Conservation (phyloP, 2,329 filamentous ascomycete genomes). For the Hypoxylon sp. region DNA sequence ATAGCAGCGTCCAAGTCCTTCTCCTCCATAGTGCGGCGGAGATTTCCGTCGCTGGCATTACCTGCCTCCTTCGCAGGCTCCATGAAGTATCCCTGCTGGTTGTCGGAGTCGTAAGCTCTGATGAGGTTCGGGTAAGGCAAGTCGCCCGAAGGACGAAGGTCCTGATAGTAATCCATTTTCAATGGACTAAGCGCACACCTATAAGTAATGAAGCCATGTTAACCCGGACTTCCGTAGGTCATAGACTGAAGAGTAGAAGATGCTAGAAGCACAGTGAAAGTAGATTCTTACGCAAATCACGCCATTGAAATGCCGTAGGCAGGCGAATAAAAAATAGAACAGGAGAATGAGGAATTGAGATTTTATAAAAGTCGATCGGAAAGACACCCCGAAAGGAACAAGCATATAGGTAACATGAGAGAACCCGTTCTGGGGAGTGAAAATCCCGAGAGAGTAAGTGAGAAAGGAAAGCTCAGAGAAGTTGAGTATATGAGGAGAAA, state of each 20-base stretch:
- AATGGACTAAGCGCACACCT: background rate
- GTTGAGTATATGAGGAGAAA: background rate
- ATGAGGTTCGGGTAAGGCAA: slow-evolving; percentile 31
- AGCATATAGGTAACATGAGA: background rate
- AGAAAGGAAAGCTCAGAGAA: background rate
- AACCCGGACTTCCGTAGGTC: background rate
- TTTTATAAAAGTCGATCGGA: background rate
- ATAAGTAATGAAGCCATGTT: background rate
- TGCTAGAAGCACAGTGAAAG: background rate
- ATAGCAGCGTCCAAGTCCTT: background rate
- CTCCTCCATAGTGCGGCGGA: background rate
- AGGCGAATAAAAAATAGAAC: background rate
- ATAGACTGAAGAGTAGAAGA: background rate
- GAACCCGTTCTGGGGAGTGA: background rate
- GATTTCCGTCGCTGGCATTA: background rate
- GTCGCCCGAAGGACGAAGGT: slow-evolving; percentile 14
- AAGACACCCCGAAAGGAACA: background rate
- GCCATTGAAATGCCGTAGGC: background rate
- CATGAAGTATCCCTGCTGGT: slow-evolving; percentile 23
- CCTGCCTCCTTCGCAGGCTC: slow-evolving; percentile 31
- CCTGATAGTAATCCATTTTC: slow-evolving; percentile 36
- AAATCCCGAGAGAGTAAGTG: background rate
- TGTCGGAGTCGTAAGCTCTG: background rate
- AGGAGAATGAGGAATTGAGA: background rate
- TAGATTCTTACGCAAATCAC: background rate